Evolutionary conservation across 768 basidiomycete genomes (phyloP), one percentile per base, ranked within the genome.

Genomic region (Russula brevipes): DNA sequence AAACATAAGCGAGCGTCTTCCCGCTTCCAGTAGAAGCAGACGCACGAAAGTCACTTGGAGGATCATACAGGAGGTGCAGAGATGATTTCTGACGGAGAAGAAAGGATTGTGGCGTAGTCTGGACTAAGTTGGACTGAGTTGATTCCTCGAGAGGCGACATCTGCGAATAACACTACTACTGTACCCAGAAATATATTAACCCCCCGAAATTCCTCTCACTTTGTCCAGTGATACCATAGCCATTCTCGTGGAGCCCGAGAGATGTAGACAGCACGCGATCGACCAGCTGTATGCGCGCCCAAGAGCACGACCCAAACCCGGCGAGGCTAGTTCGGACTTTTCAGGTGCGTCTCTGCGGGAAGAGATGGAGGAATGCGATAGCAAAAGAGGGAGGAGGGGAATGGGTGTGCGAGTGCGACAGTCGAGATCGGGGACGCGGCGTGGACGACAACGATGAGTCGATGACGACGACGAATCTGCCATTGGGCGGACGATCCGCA

Each of bases 21-120:
- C 97, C 97, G 68, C 94, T 97, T 30, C 97, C 97, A 0, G 97
- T 99, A 0, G 97, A 97, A 1, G 97, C 97, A 8, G 94, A 97
- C 12, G 95, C 90, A 68, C 94, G 95, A 12, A 94, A 81, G 74
- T 99, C 97, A 33, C 80, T 80, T 35, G 86, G 86, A 42, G 83
- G 80, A 60, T 81, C 72, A 68, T 83, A 86, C 0, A 90, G 86
- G 47, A 80, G 76, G 69, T 92, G 91, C 10, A 94, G 73, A 1
- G 77, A 73, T 54, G 77, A 72, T 45, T 80, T 72, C 5, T 72
- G 67, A 9, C 72, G 79, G 14, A 95, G 80, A 0, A 98, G 78
- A 70, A 93, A 85, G 1, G 96, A 94, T 0, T 98, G 75, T 11
- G 98, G 81, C 17, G 81, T 82, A 1, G 91, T 93, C 79, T 99